phyloP scores from a whole-genome alignment of 495 filamentous ascomycete genomes.

The Aspergillus incahuasiensis region DNA sequence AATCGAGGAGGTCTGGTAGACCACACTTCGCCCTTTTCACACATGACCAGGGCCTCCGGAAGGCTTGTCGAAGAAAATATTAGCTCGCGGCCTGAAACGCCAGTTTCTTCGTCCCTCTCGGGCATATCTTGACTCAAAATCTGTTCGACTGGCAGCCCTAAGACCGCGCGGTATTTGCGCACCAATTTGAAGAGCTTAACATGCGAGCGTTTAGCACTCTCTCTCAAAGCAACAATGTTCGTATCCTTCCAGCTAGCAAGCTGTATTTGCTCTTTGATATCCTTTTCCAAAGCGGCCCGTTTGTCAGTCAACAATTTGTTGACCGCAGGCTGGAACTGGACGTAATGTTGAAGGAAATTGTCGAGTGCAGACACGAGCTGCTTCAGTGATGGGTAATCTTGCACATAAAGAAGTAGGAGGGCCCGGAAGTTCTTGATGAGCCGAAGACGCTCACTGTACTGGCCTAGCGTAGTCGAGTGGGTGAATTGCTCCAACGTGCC shows the following conservation, averaged over 20 bases:
- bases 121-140: conserved; percentile 65
- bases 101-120: conserved; percentile 35
- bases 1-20: conserved; percentile 60
- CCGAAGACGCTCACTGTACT: conserved; percentile 66
- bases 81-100: conserved; percentile 14
- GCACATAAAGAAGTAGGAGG: conserved; percentile 43
- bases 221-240: conserved; percentile 80
- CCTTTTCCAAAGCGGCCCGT: conserved; percentile 67
- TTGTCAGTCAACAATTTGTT: conserved; percentile 57
- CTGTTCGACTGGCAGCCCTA: conserved; percentile 64
- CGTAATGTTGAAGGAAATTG: conserved; percentile 73
- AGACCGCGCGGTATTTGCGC: conserved; percentile 72
- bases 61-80: conserved; percentile 20
- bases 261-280: conserved; percentile 81
- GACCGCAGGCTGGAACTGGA: conserved; percentile 61
- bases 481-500: conserved; percentile 72
- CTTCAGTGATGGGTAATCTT: conserved; percentile 50
- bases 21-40: conserved; percentile 52
- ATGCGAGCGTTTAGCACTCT: conserved; percentile 86
- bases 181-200: conserved; percentile 88
- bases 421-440: conserved; percentile 67
- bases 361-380: conserved; percentile 54
- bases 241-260: conserved; percentile 95
- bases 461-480: conserved; percentile 66
- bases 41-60: conserved; percentile 48